Evolutionary conservation across 148 eudicot species (phyloP).

Genomic region (Oxyria digyna): DNA sequence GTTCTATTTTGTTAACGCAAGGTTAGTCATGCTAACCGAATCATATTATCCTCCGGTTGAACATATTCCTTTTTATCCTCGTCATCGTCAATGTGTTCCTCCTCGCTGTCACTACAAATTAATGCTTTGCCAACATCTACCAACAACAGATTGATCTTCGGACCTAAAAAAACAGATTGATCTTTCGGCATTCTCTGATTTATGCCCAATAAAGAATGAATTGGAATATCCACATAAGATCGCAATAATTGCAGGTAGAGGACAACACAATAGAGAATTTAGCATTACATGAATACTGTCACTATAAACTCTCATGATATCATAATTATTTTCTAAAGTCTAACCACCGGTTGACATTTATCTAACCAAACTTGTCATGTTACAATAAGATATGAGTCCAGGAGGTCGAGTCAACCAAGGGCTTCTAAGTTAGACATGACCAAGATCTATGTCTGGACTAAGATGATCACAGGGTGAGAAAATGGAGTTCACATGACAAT

Average conservation of each 20-base stretch:
- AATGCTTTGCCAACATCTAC: constrained; percentile 91
- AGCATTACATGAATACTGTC: background rate
- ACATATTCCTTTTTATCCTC: constrained; percentile 75
- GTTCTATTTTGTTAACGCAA: background rate
- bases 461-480: background rate
- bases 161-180: constrained; percentile 91
- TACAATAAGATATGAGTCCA: background rate
- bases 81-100: constrained; percentile 74
- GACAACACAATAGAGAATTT: background rate
- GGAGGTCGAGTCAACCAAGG: background rate
- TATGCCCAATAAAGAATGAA: constrained; percentile 28
- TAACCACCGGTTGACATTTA: background rate
- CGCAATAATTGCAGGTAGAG: background rate
- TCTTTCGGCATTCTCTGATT: constrained; percentile 98
- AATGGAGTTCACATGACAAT: background rate
- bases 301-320: background rate
- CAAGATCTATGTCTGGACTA: background rate
- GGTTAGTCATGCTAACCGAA: constrained; percentile 40
- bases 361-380: background rate
- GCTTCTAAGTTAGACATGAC: background rate
- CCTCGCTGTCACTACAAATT: constrained; percentile 95
- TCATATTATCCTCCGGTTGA: constrained; percentile 74
- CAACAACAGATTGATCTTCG: constrained; percentile 94
- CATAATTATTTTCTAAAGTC: background rate
- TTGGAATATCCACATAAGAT: constrained; percentile 5